Base-by-base conservation (phyloP, 2,329 filamentous ascomycete species). In the Fusarium nisikadoi region DNA sequence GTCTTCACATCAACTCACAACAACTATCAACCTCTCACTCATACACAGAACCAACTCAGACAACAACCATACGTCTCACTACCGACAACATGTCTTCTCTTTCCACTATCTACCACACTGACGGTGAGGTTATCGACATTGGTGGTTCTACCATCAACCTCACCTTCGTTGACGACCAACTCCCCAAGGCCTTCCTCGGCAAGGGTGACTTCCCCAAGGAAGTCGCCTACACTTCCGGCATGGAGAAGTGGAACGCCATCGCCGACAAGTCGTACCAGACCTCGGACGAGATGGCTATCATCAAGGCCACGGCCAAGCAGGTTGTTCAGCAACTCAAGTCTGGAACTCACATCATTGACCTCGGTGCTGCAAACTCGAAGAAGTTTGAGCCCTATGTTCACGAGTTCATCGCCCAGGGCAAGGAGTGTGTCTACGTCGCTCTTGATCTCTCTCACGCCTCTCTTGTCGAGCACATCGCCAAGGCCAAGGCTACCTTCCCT, bases 121-220 rank as follows among this genome's bases (percentile, higher is more conserved):
- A 69, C 13, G 4, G 42, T 0, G 27, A 65, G 53, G 42, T 76
- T 39, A 54, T 75, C 53, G 75, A 77, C 65, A 75, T 77, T 3
- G 75, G 75, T 39, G 74, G 75, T 0, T 67, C 61, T 6, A 23
- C 29, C 9, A 58, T 76, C 27, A 43, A 55, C 53, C 16, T 57
- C 27, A 68, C 57, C 3, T 66, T 57, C 2, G 63, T 75, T 0
- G 54, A 72, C 10, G 23, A 67, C 2, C 75, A 76, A 6, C 64
- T 77, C 1, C 59, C 61, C 16, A 56, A 60, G 46, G 75, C 75
- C 6, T 75, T 77, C 27, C 20, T 11, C 12, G n/a, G 57, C 8
- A 16, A 72, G 31, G 73, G 52, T 3, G 72, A 73, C n/a, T 76
- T 77, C 49, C 76, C 76, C 2, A 77, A 77, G 66, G 76, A 77